Evolutionary conservation across 768 basidiomycete species (phyloP).

Genomic region (Suillus plorans): DNA sequence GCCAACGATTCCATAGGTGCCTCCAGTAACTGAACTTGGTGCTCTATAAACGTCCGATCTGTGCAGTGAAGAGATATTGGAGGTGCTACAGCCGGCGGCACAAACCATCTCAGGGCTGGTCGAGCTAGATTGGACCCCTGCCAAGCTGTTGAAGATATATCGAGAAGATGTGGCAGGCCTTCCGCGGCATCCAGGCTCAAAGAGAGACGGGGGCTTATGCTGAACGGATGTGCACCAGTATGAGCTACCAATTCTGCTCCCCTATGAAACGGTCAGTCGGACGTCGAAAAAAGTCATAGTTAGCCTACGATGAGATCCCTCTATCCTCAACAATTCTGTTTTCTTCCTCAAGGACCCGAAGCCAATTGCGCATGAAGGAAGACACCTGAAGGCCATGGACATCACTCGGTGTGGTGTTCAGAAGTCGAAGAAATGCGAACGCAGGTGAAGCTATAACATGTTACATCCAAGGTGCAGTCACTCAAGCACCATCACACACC

Average conservation of each 20-base stretch:
- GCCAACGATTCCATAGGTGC: conserved; percentile 75
- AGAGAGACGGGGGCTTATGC: conserved; percentile 13
- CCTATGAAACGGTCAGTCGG: background rate
- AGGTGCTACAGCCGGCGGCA: conserved; percentile 85
- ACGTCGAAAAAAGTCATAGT: background rate
- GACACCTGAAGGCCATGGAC: conserved; percentile 59
- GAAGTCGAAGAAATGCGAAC: conserved; percentile 79
- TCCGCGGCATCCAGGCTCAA: conserved; percentile 34
- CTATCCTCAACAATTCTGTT: conserved; percentile 37
- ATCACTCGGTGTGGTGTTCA: conserved; percentile 63
- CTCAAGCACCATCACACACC: conserved; percentile 40
- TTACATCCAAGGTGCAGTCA: background rate
- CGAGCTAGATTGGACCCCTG: conserved; percentile 78
- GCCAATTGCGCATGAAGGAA: conserved; percentile 56
- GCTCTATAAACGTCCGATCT: conserved; percentile 78
- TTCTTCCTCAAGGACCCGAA: conserved; percentile 51
- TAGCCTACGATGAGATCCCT: conserved; percentile 44
- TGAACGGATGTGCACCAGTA: background rate
- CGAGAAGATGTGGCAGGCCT: conserved; percentile 51
- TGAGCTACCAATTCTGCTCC: conserved; percentile 2
- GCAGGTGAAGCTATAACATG: conserved; percentile 44
- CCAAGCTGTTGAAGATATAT: conserved; percentile 67
- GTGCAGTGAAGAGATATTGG: conserved; percentile 71
- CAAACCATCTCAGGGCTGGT: conserved; percentile 77
- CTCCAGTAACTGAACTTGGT: conserved; percentile 56